Evolutionary conservation across 371 early-diverging fungal genomes (phyloP).

Genomic region (Rhizopus stolonifer): DNA sequence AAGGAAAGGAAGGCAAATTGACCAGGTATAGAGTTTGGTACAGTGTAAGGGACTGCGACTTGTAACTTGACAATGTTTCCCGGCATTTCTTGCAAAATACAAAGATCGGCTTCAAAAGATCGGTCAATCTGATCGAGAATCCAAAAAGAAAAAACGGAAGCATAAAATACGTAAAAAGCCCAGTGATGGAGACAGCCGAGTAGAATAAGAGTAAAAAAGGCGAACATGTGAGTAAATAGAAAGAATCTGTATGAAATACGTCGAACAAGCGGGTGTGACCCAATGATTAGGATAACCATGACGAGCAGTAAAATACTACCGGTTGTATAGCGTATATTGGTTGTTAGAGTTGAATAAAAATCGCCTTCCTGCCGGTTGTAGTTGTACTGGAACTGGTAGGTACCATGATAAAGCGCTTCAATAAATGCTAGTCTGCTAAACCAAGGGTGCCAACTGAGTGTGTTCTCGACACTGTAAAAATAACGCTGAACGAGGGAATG

Average conservation of each 20-base stretch:
- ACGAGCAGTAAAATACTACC: conserved; percentile 22
- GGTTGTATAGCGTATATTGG: conserved; percentile 27
- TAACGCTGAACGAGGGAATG: conserved; percentile 15
- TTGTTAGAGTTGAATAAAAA: conserved; percentile 13
- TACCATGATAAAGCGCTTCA: conserved; percentile 31
- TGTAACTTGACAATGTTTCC: conserved; percentile 25
- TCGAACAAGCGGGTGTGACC: conserved; percentile 39
- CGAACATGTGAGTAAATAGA: conserved; percentile 27
- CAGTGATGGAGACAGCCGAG: conserved; percentile 35
- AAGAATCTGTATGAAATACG: conserved; percentile 34
- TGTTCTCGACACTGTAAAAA: conserved; percentile 12
- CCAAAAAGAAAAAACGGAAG: conserved; percentile 26
- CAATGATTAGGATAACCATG: conserved; percentile 17
- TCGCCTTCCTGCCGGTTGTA: conserved; percentile 17
- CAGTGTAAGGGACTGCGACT: conserved; percentile 19
- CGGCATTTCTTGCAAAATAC: conserved; percentile 21
- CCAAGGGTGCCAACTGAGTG: conserved; percentile 38
- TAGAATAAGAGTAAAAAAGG: conserved; percentile 20
- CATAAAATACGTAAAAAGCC: conserved; percentile 36
- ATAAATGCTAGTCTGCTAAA: conserved; percentile 27
- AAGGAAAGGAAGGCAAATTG: conserved; percentile 33
- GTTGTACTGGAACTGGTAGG: conserved; percentile 28
- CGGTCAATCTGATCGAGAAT: conserved; percentile 29
- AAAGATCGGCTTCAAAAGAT: conserved; percentile 7
- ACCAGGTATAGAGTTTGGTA: conserved; percentile 17